These are phyloP conservation scores for Chamaenerion angustifolium DNA, from an alignment of 345 rosid species.

Conservation along the genomic window DNA sequence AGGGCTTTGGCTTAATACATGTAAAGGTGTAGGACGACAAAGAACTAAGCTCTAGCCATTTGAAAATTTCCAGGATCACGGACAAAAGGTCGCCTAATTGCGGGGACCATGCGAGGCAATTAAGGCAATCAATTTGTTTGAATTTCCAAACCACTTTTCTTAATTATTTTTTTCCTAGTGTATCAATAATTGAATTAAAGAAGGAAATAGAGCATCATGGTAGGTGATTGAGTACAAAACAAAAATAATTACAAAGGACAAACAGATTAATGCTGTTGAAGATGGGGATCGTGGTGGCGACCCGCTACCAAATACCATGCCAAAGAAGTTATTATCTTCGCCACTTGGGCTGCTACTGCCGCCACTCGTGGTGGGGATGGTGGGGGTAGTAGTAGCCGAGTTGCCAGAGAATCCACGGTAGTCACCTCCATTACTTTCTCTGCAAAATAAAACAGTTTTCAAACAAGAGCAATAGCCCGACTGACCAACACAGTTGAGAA, in stretches of 20 bases:
- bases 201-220: conserved; percentile 13
- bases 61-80: too few relatives aligned
- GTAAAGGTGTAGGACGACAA: too few relatives aligned
- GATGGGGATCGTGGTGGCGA: conserved; percentile 14
- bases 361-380: not conserved
- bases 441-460: not conserved
- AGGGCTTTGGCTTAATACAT: too few relatives aligned
- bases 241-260: conserved; percentile 35
- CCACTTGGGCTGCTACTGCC: conserved; percentile 14
- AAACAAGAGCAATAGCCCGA: too few relatives aligned
- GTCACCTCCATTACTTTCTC: conserved; percentile 31
- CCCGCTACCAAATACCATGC: conserved; percentile 60
- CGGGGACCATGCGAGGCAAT: too few relatives aligned
- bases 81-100: too few relatives aligned
- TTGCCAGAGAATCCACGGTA: conserved; percentile 30
- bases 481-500: too few relatives aligned
- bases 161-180: conserved; percentile 7
- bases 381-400: conserved; percentile 17
- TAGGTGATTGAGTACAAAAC: conserved; percentile 20
- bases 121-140: too few relatives aligned
- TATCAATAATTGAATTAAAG: conserved; percentile 21
- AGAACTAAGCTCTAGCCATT: too few relatives aligned
- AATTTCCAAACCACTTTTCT: too few relatives aligned
- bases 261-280: conserved; percentile 11
- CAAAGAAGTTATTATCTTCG: conserved; percentile 29